Base-by-base conservation (phyloP, 1,139 yeast species). In the Suhomyces kunorum region DNA sequence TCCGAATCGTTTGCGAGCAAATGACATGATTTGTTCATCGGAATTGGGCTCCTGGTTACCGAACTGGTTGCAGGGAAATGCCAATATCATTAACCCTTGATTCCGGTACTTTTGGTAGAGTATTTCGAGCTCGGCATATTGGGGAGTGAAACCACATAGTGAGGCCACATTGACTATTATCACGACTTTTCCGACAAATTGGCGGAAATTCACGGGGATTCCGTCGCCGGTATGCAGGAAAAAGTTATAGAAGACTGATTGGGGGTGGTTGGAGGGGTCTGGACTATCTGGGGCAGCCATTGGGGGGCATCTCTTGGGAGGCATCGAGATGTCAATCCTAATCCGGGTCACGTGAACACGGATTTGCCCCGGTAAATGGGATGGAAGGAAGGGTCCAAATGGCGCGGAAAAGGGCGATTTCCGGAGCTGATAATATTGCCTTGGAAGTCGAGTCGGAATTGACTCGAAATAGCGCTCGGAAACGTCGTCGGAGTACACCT, bases 1-100 rank as follows among this genome's bases (percentile, higher is more conserved):
- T 40, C 90, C 89, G 58, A 78, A 92, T 59, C 80, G 80, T 43
- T 73, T 51, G 42, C 79, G 74, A 55, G 94, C 85, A 61, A 81
- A 81, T 34, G 66, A 57, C 22, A 77, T 78, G 45, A 89, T 84
- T 53, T 84, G 81, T 38, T 72, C 76, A 35, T 80, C 82, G 7
- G 78, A 60, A 8, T 83, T 83, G 8, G 97, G 96, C 60, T 92
- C 98, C 66, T 92, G 58, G 29, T 40, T 37, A 34, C 52, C 61
- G 46, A 72, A 72, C 46, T 71, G 78, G 47, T 69, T 68, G 45
- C 75, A 67, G 0, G 78, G 78, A 47, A 71, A 70, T 4, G 67
- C 77, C 30, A 72, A 38, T 0, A 72, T 58, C 34, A 55, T 64
- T 17, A 72, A 52, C 0, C 71, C 74, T 8, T 52, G 48, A 5